Evolutionary conservation across 495 filamentous ascomycete species (phyloP).

Genomic region (Usnea hakonensis): DNA sequence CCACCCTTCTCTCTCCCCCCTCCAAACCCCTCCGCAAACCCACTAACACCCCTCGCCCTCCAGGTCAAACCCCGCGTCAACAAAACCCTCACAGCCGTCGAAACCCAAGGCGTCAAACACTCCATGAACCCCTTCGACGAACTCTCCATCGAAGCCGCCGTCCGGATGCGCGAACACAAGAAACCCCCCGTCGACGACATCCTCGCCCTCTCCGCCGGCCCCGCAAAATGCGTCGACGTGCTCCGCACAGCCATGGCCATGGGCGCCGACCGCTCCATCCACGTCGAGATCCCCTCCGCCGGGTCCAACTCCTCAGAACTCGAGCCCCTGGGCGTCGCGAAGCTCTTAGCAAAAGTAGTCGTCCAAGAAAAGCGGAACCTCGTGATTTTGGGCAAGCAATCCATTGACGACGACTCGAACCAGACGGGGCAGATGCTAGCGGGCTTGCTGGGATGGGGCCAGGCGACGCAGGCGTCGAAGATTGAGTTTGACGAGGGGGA

Average conservation of each 20-base stretch:
- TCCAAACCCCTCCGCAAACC: background rate
- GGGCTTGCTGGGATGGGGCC: slow-evolving; percentile 81
- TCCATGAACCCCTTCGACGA: slow-evolving; percentile 99
- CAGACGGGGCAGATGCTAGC: slow-evolving; percentile 99
- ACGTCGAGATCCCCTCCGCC: slow-evolving; percentile 61
- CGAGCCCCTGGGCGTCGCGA: slow-evolving; percentile 88
- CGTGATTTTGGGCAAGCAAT: slow-evolving; percentile 92
- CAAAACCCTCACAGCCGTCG: slow-evolving; percentile 87
- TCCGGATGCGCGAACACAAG: slow-evolving; percentile 81
- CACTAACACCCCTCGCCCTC: background rate
- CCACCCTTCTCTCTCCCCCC: background rate
- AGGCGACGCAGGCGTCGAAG: slow-evolving; percentile 86
- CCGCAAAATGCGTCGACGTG: slow-evolving; percentile 74
- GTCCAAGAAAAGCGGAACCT: slow-evolving; percentile 78
- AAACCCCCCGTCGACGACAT: slow-evolving; percentile 69
- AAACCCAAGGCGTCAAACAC: slow-evolving; percentile 89
- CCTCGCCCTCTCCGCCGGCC: slow-evolving; percentile 79
- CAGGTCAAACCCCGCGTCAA: slow-evolving; percentile 98
- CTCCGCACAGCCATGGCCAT: slow-evolving; percentile 97
- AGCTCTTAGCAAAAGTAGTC: slow-evolving; percentile 71
- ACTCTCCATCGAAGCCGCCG: slow-evolving; percentile 91
- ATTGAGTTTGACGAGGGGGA: slow-evolving; percentile 62
- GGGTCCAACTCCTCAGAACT: slow-evolving; percentile 40
- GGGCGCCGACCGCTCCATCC: slow-evolving; percentile 88
- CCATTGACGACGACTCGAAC: slow-evolving; percentile 88